Percentiles rank a stretch among this genome's conserved stretches.
These are phyloP conservation scores for Pisolithus sp. DNA, from an alignment of 768 basidiomycete genomes.

Conservation along the genomic window DNA sequence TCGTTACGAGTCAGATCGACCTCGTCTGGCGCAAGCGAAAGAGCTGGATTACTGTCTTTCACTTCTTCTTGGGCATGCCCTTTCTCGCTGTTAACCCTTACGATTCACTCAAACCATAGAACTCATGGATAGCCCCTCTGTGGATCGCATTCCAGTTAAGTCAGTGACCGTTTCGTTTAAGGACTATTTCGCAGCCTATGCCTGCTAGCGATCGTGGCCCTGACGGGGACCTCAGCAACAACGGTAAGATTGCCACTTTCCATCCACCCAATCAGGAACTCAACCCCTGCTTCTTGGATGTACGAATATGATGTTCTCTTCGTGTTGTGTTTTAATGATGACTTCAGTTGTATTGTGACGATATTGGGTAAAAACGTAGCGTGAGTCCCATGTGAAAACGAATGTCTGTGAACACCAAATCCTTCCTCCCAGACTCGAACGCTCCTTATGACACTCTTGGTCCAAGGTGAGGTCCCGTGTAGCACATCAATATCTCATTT, in stretches of 20 bases:
- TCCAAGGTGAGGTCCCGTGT: conserved; percentile 3
- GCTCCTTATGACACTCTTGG: conserved; percentile 8
- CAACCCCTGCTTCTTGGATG: not conserved
- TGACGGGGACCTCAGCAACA: not conserved
- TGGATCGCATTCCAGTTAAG: conserved; percentile 7
- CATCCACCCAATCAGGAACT: not conserved
- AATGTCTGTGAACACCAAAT: not conserved
- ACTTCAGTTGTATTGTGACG: conserved; percentile 2
- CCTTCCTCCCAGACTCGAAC: conserved; percentile 4
- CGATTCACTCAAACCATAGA: not conserved
- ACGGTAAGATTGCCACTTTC: not conserved
- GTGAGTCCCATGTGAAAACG: not conserved
- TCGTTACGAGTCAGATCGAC: conserved; percentile 2
- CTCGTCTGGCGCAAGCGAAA: conserved; percentile 6
- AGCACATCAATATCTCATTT: not conserved
- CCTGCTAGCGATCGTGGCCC: not conserved
- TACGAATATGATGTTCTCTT: not conserved
- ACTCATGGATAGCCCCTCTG: conserved; percentile 3
- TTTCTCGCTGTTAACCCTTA: not conserved
- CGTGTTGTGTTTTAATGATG: not conserved
- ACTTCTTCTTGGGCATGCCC: conserved; percentile 4
- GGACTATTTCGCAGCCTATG: not conserved
- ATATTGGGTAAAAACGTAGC: conserved; percentile 4
- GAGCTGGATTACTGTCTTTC: conserved; percentile 8
- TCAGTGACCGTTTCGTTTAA: not conserved